Percentiles rank a stretch among this genome's conserved stretches.
Evolutionary conservation across 2,329 filamentous ascomycete species (phyloP).

Genomic region (Akanthomyces uredinophilus): DNA sequence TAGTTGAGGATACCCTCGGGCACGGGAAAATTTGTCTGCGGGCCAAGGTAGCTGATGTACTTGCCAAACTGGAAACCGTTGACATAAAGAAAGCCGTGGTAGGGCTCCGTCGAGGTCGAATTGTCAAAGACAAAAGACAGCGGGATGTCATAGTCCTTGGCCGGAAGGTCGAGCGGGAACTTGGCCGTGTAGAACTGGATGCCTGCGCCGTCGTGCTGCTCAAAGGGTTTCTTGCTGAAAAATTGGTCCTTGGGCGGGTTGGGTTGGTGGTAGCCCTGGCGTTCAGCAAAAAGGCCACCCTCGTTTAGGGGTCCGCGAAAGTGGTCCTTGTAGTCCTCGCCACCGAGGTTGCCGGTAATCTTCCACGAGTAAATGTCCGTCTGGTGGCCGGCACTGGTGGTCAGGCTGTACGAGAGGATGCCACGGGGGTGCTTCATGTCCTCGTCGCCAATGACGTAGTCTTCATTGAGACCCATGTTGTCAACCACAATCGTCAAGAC

Average conservation of each 20-base stretch:
- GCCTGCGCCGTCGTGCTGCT: slow-evolving; percentile 32
- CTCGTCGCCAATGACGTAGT: slow-evolving; percentile 51
- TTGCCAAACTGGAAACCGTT: slow-evolving; percentile 64
- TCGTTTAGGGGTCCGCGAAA: slow-evolving; percentile 56
- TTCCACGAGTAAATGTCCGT: slow-evolving; percentile 50
- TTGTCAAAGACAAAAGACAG: slow-evolving; percentile 49
- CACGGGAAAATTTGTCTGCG: slow-evolving; percentile 62
- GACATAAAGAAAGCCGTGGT: slow-evolving; percentile 59
- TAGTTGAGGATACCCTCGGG: slow-evolving; percentile 65
- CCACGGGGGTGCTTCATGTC: slow-evolving; percentile 54
- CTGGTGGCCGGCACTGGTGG: slow-evolving; percentile 34
- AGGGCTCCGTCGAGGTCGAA: slow-evolving; percentile 30
- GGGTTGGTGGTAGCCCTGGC: slow-evolving; percentile 53
- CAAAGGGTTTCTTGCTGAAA: slow-evolving; percentile 21
- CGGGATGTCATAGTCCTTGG: slow-evolving; percentile 47
- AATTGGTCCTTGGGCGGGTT: slow-evolving; percentile 30
- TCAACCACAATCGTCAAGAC: slow-evolving; percentile 63
- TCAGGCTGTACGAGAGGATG: slow-evolving; percentile 51
- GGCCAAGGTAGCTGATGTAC: slow-evolving; percentile 58
- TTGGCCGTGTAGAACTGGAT: slow-evolving; percentile 51
- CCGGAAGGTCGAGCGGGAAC: slow-evolving; percentile 49
- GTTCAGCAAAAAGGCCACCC: slow-evolving; percentile 51
- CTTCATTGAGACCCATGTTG: slow-evolving; percentile 63
- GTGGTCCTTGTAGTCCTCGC: slow-evolving; percentile 52
- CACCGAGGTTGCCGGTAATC: slow-evolving; percentile 57